Conservation (phyloP, 1,139 yeast species). For the Pichia sp. region DNA sequence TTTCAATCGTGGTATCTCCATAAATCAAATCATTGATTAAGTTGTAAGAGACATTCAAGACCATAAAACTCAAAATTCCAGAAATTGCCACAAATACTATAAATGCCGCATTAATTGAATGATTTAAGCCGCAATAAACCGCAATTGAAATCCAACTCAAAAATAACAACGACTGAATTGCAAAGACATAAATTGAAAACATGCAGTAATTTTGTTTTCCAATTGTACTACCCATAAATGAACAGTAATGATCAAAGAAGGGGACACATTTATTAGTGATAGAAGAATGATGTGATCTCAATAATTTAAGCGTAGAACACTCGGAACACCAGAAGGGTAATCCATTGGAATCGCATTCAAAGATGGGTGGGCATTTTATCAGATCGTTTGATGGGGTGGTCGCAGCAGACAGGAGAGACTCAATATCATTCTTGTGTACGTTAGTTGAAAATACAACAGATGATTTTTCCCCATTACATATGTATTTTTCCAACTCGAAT, state of each 20-base stretch:
- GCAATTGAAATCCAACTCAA: constrained; percentile 11
- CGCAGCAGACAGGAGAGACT: not conserved
- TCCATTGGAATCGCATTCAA: constrained; percentile 52
- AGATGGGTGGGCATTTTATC: constrained; percentile 35
- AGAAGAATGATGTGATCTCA: constrained; percentile 50
- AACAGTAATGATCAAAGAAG: constrained; percentile 59
- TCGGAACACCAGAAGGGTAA: constrained; percentile 53
- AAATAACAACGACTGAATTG: constrained; percentile 29
- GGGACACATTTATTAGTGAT: constrained; percentile 39
- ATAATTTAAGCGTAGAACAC: constrained; percentile 45
- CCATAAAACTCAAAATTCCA: constrained; percentile 1
- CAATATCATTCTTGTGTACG: not conserved
- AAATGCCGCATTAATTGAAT: constrained; percentile 10
- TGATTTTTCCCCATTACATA: constrained; percentile 13
- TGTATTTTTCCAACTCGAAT: constrained; percentile 21
- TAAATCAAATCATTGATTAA: not conserved
- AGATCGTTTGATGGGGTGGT: not conserved
- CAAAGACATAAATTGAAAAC: constrained; percentile 41
- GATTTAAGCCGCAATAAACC: constrained; percentile 23
- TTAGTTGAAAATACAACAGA: not conserved
- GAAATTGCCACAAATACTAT: constrained; percentile 6
- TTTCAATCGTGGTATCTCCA: constrained; percentile 12
- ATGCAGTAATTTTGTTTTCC: constrained; percentile 46
- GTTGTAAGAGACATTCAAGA: constrained; percentile 3
- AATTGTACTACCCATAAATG: constrained; percentile 52